Conservation (phyloP, 2,329 filamentous ascomycete species). For the Pseudocercospora pini-densiflorae region DNA sequence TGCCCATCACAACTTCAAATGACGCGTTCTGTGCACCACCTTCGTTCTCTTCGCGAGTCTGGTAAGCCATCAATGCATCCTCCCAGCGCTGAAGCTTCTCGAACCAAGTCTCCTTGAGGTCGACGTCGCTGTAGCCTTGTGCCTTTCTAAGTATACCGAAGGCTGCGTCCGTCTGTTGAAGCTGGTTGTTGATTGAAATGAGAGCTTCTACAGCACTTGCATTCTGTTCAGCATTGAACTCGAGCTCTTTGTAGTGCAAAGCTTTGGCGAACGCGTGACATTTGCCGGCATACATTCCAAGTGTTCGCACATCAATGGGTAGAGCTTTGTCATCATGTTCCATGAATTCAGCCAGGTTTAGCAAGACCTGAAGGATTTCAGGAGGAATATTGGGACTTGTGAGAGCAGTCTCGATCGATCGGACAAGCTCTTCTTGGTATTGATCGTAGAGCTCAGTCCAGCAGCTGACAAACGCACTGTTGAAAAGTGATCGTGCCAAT, state of each 20-base stretch:
- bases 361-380: conserved; percentile 88
- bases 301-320: conserved; percentile 92
- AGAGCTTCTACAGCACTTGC: conserved; percentile 93
- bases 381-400: conserved; percentile 95
- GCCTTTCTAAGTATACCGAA: conserved; percentile 97
- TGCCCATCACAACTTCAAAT: conserved; percentile 97
- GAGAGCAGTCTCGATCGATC: conserved; percentile 93
- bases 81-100: conserved; percentile 99
- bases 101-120: conserved; percentile 97
- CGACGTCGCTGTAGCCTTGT: conserved; percentile 93
- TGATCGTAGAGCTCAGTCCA: conserved; percentile 98
- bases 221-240: conserved; percentile 97
- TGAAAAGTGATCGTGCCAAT: conserved; percentile 91
- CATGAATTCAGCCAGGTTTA: conserved; percentile 99
- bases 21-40: conserved; percentile 56
- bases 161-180: conserved; percentile 98
- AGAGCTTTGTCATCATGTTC: conserved; percentile 98
- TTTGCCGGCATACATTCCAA: conserved; percentile 92
- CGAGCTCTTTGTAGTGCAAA: conserved; percentile 97
- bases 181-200: conserved; percentile 99
- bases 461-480: conserved; percentile 97
- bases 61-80: conserved; percentile 90
- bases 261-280: conserved; percentile 99
- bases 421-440: conserved; percentile 95
- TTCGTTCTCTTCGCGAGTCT: conserved; percentile 78